phyloP scores from a whole-genome alignment of 768 basidiomycete genomes.

The Lentinula sp. region DNA sequence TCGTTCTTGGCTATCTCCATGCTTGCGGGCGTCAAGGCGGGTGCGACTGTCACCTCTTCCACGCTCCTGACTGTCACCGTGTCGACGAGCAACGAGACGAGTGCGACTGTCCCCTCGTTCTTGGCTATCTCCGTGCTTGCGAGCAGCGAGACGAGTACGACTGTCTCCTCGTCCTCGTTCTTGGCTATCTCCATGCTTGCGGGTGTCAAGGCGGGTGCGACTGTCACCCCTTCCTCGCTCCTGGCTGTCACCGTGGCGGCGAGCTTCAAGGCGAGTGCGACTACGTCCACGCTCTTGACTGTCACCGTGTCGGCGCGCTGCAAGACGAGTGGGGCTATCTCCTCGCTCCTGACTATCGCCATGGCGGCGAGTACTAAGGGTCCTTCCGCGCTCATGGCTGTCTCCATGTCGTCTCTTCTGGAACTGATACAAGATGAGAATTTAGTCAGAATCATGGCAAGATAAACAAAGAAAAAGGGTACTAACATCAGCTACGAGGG shows the following conservation, averaged over 20 bases:
- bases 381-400: not conserved
- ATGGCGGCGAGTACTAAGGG: not conserved
- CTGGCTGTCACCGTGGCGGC: not conserved
- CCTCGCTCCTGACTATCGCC: not conserved
- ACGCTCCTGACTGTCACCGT: not conserved
- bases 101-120: not conserved
- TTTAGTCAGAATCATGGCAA: not conserved
- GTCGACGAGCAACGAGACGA: not conserved
- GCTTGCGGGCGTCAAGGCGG: not conserved
- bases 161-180: not conserved
- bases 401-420: slow-evolving; percentile 4
- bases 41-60: not conserved
- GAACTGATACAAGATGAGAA: not conserved
- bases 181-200: not conserved
- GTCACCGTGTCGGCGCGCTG: slow-evolving; percentile 1
- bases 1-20: not conserved
- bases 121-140: not conserved
- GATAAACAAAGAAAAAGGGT: not conserved
- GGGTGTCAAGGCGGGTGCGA: not conserved
- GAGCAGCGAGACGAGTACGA: not conserved
- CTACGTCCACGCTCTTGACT: not conserved
- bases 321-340: not conserved
- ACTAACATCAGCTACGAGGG: not conserved
- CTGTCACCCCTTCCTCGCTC: not conserved
- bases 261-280: not conserved